Base-by-base conservation (phyloP, 345 rosid genomes). In the Arabis alpina region DNA sequence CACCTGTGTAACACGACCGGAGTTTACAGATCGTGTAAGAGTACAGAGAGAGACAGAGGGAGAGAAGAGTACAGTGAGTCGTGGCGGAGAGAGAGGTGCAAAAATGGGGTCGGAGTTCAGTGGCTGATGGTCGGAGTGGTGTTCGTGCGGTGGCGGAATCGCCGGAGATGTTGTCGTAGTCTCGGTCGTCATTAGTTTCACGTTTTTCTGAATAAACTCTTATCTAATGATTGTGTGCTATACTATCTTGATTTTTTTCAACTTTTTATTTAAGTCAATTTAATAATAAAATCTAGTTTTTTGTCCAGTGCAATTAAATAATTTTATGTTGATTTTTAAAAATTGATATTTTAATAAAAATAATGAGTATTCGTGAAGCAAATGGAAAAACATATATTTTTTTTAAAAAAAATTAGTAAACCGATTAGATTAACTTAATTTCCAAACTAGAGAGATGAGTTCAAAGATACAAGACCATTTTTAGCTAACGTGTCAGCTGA, bases 141-240 rank as follows among this genome's bases (percentile, higher is more conserved):
- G 30, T 1, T 41, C 77, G 4, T 1, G 49, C 56, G 77, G 76
- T 14, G 50, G 62, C 68, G 43, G 73, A 52, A 43, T 59, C 68
- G 56, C 56, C 68, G 77, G 42, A 34, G 68, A 66, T 25, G 47
- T 59, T 25, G 47, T 59, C 55, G 51, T 45, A 27, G n/a, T 57
- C 39, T 73, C 66, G 28, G 44, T 53, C 45, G 36, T 63, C 70
- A 64, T 71, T 4, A 10, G 50, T 61, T 11, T 60, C 42, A 14
- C 24, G 36, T 51, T 59, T 53, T 44, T 68, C 23, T 28, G 13
- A 7, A 69, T 34, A 8, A 58, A 10, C 7, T 3, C 3, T 0
- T 37, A 8, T 59, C 39, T 42, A 36, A 24, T 23, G 32, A 58
- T 41, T 13, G 14, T 36, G 40, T 13, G n/a, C 5, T 3, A 28